Percentiles rank a stretch among this genome's conserved stretches.
phyloP scores from a whole-genome alignment of 768 basidiomycete genomes.

The Mycena floridula region DNA sequence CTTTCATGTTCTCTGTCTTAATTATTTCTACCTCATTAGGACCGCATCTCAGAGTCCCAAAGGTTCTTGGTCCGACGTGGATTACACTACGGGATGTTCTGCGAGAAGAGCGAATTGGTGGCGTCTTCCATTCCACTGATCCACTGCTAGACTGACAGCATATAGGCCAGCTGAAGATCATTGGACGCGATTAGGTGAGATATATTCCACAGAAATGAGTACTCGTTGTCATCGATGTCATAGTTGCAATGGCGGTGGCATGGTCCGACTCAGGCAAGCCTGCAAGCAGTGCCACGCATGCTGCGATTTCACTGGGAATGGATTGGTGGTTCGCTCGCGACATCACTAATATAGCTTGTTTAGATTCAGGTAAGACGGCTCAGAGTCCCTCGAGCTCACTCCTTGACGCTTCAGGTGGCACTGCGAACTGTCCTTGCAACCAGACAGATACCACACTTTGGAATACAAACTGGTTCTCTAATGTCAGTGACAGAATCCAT shows the following conservation, averaged over 20 bases:
- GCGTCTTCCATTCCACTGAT: too few relatives aligned
- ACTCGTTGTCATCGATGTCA: constrained; percentile 48
- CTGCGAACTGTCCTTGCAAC: constrained; percentile 45
- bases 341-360: constrained; percentile 45
- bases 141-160: constrained; percentile 47
- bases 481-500: constrained; percentile 7
- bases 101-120: too few relatives aligned
- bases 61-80: too few relatives aligned
- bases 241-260: constrained; percentile 31
- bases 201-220: not conserved
- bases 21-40: too few relatives aligned
- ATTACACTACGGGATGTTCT: too few relatives aligned
- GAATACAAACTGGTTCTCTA: constrained; percentile 63
- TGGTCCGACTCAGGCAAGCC: constrained; percentile 35
- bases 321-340: constrained; percentile 61
- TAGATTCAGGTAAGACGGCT: too few relatives aligned
- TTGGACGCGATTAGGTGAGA: too few relatives aligned
- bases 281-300: constrained; percentile 2
- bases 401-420: too few relatives aligned
- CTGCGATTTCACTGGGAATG: constrained; percentile 40
- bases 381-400: too few relatives aligned
- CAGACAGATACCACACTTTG: constrained; percentile 41
- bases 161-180: constrained; percentile 67
- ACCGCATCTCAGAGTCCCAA: too few relatives aligned
- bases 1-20: too few relatives aligned